A percentile compares a stretch with the other conserved stretches of the same genome.
Conservation (phyloP, 2,329 filamentous ascomycete species). For the Aspergillus sp. region DNA sequence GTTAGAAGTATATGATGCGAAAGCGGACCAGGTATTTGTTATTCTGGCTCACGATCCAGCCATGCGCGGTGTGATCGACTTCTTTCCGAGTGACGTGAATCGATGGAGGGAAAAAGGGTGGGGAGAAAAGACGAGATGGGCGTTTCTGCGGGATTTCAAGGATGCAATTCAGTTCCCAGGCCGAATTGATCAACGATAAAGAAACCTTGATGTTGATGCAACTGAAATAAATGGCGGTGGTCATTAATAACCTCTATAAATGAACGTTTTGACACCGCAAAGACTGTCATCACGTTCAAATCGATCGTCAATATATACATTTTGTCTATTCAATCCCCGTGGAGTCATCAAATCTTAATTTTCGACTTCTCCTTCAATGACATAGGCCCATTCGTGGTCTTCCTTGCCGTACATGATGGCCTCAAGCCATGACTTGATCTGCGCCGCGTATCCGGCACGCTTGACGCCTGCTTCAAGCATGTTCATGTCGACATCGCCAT, state of each 20-base stretch:
- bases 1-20: constrained; percentile 3
- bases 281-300: no score
- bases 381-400: constrained; percentile 65
- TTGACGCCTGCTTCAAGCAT: constrained; percentile 36
- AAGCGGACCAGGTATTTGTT: constrained; percentile 3
- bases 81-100: constrained; percentile 25
- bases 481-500: constrained; percentile 59
- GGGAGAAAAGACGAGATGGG: constrained; percentile 15
- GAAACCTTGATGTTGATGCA: no score
- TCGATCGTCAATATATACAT: not conserved
- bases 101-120: constrained; percentile 23
- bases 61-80: constrained; percentile 15
- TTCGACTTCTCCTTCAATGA: constrained; percentile 56
- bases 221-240: no score
- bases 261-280: no score
- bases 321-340: not conserved
- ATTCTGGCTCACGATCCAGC: constrained; percentile 9
- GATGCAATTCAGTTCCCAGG: not conserved
- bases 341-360: constrained; percentile 10
- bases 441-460: constrained; percentile 27
- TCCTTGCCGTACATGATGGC: constrained; percentile 72
- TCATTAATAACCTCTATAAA: no score
- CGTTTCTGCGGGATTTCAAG: constrained; percentile 15
- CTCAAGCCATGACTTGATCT: constrained; percentile 62
- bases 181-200: not conserved